Conservation (phyloP, 257 asterid genomes). For the Plantago ovata region DNA sequence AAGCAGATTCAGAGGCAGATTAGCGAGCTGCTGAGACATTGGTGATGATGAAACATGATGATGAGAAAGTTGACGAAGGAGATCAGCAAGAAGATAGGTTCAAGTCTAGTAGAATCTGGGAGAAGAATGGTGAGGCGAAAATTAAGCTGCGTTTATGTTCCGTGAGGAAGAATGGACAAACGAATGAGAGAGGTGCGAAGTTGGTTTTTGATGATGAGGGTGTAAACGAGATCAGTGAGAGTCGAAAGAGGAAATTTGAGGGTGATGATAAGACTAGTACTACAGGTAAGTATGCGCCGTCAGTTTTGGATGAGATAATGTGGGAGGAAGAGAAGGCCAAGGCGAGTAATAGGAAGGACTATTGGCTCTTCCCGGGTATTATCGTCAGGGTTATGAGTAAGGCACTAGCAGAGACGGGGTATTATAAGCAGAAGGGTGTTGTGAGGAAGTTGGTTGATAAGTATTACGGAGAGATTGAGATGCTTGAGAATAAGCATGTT, state of each 20-base stretch:
- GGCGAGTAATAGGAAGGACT: slow-evolving; percentile 86
- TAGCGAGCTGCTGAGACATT: slow-evolving; percentile 86
- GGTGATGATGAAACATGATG: too few relatives aligned
- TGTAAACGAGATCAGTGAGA: slow-evolving; percentile 41
- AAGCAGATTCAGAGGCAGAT: slow-evolving; percentile 78
- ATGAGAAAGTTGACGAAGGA: slow-evolving; percentile 26
- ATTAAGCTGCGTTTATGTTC: slow-evolving; percentile 56
- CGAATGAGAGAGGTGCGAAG: slow-evolving; percentile 43
- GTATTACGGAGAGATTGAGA: slow-evolving; percentile 87
- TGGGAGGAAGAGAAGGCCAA: slow-evolving; percentile 78
- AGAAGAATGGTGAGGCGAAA: slow-evolving; percentile 55
- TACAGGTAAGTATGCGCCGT: too few relatives aligned
- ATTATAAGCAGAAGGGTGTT: slow-evolving; percentile 86
- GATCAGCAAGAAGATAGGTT: slow-evolving; percentile 25
- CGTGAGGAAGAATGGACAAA: slow-evolving; percentile 25
- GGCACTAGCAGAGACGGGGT: slow-evolving; percentile 70
- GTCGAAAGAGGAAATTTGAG: slow-evolving; percentile 30
- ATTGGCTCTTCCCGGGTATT: slow-evolving; percentile 87
- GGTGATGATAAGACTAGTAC: slow-evolving; percentile 15
- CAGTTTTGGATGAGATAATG: slow-evolving; percentile 77
- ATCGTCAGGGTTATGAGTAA: slow-evolving; percentile 87
- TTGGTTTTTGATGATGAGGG: slow-evolving; percentile 51
- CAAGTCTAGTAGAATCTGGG: slow-evolving; percentile 38
- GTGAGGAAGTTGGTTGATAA: slow-evolving; percentile 71
- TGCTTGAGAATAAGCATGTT: slow-evolving; percentile 85